phyloP scores from a whole-genome alignment of 2,329 filamentous ascomycete species.

The Nemania serpens region DNA sequence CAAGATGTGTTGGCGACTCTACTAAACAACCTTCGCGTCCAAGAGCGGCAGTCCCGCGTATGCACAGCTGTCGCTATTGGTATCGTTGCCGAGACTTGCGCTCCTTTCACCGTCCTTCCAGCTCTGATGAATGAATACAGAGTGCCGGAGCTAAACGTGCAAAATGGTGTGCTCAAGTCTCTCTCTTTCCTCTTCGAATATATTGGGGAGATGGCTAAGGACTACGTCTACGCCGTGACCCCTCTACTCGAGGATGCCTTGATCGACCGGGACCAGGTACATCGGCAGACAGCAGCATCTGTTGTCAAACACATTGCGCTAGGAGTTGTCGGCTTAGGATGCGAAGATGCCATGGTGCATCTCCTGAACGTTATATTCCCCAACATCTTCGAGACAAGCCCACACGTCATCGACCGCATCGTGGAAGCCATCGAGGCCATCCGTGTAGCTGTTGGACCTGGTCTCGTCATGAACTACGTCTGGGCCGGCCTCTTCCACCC shows the following conservation, averaged over 20 bases:
- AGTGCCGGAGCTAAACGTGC: conserved; percentile 96
- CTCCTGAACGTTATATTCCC: conserved; percentile 94
- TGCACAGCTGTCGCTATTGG: conserved; percentile 98
- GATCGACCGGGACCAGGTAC: conserved; percentile 96
- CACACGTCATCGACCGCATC: conserved; percentile 97
- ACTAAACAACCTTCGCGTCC: conserved; percentile 93
- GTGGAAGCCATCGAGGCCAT: conserved; percentile 97
- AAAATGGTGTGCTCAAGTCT: conserved; percentile 97
- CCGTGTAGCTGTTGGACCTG: conserved; percentile 88
- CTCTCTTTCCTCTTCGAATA: conserved; percentile 98
- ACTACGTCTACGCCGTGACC: conserved; percentile 98
- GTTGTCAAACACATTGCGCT: conserved; percentile 98
- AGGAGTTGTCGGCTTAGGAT: conserved; percentile 95
- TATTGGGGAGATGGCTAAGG: conserved; percentile 99
- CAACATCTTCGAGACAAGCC: conserved; percentile 96
- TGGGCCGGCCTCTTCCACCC: conserved; percentile 98
- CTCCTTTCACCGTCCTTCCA: conserved; percentile 96
- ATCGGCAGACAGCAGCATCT: conserved; percentile 92
- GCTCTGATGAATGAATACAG: conserved; percentile 99
- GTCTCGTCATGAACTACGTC: conserved; percentile 94
- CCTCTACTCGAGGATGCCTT: conserved; percentile 94
- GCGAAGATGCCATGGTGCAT: conserved; percentile 98
- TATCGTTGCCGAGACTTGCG: conserved; percentile 97
- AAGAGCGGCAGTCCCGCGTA: conserved; percentile 96
- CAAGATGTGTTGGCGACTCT: conserved; percentile 96